phyloP scores from a whole-genome alignment of 768 basidiomycete species.

The Kwoniella mangroviensis region DNA sequence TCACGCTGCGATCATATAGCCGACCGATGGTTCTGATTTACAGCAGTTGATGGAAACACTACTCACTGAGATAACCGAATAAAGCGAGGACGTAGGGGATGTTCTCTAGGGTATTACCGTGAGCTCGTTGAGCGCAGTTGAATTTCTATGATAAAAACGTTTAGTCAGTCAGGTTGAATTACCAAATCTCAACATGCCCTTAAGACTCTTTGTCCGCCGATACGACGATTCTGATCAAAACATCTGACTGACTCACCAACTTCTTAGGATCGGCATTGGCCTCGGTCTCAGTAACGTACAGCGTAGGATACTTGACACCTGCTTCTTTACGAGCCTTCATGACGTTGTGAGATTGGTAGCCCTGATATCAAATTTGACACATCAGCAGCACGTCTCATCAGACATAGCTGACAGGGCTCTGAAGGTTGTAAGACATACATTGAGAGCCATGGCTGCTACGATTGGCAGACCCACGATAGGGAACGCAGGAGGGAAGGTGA shows the following conservation, averaged over 20 bases:
- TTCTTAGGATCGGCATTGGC: conserved; percentile 46
- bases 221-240: background rate
- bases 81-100: conserved; percentile 36
- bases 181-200: too few relatives aligned
- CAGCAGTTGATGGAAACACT: background rate
- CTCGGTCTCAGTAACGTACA: conserved; percentile 47
- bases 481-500: conserved; percentile 37
- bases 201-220: too few relatives aligned
- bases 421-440: conserved; percentile 42
- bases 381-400: background rate
- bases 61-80: conserved; percentile 39
- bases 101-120: conserved; percentile 48
- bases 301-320: conserved; percentile 44
- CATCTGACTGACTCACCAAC: conserved; percentile 13
- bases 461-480: conserved; percentile 45
- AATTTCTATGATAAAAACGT: conserved; percentile 21
- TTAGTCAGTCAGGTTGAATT: too few relatives aligned
- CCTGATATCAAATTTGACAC: conserved; percentile 16
- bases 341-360: conserved; percentile 34
- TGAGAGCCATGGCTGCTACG: conserved; percentile 28
- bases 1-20: too few relatives aligned
- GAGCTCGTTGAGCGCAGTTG: conserved; percentile 49
- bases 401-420: background rate
- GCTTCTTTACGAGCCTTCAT: conserved; percentile 35
- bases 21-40: background rate